phyloP scores from a whole-genome alignment of 495 filamentous ascomycete genomes.

The Neurospora terricola region DNA sequence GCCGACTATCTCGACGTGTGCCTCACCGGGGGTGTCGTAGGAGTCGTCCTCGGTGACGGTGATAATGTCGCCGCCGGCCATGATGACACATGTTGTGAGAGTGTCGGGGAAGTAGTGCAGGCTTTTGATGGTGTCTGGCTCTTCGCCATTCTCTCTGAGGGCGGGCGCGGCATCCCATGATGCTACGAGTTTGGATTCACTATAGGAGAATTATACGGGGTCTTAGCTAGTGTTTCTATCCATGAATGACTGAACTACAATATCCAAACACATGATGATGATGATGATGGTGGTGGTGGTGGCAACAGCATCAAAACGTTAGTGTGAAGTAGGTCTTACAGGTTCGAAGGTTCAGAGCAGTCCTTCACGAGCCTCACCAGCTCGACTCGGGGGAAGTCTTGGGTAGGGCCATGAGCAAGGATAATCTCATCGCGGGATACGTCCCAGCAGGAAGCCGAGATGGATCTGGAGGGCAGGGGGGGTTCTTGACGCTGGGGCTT shows the following conservation, averaged over 20 bases:
- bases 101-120: slow-evolving; percentile 81
- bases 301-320: not conserved
- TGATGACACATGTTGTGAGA: slow-evolving; percentile 62
- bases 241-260: too few relatives aligned
- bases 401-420: slow-evolving; percentile 64
- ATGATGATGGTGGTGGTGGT: too few relatives aligned
- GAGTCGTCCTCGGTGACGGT: slow-evolving; percentile 66
- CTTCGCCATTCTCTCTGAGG: slow-evolving; percentile 53
- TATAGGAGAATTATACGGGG: slow-evolving; percentile 6
- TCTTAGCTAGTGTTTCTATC: not conserved
- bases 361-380: slow-evolving; percentile 45
- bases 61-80: slow-evolving; percentile 87
- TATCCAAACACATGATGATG: too few relatives aligned
- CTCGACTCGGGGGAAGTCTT: slow-evolving; percentile 52
- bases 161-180: slow-evolving; percentile 73
- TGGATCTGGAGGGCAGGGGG: slow-evolving; percentile 25
- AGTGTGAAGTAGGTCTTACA: slow-evolving; percentile 34
- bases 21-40: slow-evolving; percentile 44
- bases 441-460: slow-evolving; percentile 74
- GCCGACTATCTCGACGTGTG: slow-evolving; percentile 84
- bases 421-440: slow-evolving; percentile 57
- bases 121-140: slow-evolving; percentile 59
- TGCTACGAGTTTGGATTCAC: slow-evolving; percentile 44
- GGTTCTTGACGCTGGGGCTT: slow-evolving; percentile 30
- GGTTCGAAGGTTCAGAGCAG: slow-evolving; percentile 23